phyloP scores from a whole-genome alignment of 129 eudicot genomes.

The Heracleum sosnowskyi region DNA sequence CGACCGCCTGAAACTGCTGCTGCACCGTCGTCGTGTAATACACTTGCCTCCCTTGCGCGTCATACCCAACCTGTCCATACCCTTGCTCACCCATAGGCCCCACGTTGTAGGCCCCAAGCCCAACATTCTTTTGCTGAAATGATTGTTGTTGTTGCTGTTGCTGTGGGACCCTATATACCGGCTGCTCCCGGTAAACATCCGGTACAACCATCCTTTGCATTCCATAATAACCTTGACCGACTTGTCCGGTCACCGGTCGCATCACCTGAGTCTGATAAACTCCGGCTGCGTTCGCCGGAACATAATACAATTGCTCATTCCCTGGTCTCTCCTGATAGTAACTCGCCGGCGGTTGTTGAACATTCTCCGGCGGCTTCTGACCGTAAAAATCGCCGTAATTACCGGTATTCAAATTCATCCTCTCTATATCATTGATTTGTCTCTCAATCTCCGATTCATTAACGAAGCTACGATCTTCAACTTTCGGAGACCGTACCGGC shows the following conservation, averaged over 20 bases:
- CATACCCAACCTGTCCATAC: constrained; percentile 31
- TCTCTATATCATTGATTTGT: constrained; percentile 33
- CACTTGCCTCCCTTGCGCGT: constrained; percentile 39
- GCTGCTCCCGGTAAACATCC: constrained; percentile 40
- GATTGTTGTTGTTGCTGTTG: constrained; percentile 21
- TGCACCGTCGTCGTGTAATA: constrained; percentile 27
- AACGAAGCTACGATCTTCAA: constrained; percentile 24
- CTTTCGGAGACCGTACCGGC: constrained; percentile 14
- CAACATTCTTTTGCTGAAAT: constrained; percentile 24
- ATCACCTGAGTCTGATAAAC: constrained; percentile 30
- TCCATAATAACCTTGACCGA: constrained; percentile 31
- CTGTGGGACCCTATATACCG: constrained; percentile 25
- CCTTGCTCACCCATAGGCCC: constrained; percentile 27
- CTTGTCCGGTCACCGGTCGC: constrained; percentile 27
- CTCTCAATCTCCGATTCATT: constrained; percentile 34
- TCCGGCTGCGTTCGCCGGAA: constrained; percentile 30
- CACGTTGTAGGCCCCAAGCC: constrained; percentile 31
- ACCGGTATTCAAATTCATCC: constrained; percentile 32
- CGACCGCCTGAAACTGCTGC: constrained; percentile 28
- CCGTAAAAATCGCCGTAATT: constrained; percentile 35
- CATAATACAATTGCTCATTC: constrained; percentile 25
- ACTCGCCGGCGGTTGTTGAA: constrained; percentile 16
- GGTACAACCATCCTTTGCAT: constrained; percentile 41
- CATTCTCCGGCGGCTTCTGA: constrained; percentile 17
- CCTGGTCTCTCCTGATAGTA: constrained; percentile 35